Evolutionary conservation across 768 basidiomycete genomes (phyloP).

Genomic region (Leccinum rimulosum): DNA sequence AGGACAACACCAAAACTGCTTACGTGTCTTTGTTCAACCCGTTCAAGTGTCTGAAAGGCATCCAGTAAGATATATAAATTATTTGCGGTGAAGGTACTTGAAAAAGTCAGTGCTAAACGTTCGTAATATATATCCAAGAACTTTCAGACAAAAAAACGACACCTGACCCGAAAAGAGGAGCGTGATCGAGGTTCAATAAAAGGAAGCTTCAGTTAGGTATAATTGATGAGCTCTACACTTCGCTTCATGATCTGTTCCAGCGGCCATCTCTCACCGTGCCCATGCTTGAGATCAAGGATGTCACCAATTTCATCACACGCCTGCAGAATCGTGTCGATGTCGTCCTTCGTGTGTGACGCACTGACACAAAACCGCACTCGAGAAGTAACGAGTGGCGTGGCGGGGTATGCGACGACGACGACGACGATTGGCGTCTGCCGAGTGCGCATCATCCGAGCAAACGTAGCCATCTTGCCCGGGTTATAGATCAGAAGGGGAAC

Average conservation of each 20-base stretch:
- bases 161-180: constrained; percentile 1
- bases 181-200: constrained; percentile 1
- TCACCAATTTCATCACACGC: constrained; percentile 94
- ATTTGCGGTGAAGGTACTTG: constrained; percentile 25
- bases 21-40: not conserved
- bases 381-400: constrained; percentile 83
- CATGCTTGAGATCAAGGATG: constrained; percentile 86
- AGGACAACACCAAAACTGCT: not conserved
- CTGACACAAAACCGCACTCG: constrained; percentile 94
- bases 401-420: constrained; percentile 89
- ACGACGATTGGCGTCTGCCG: constrained; percentile 79
- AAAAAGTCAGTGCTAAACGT: constrained; percentile 11
- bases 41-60: constrained; percentile 8
- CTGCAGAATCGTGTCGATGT: constrained; percentile 79
- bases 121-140: constrained; percentile 26
- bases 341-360: constrained; percentile 95
- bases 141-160: constrained; percentile 4
- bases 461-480: constrained; percentile 90
- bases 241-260: constrained; percentile 68
- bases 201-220: constrained; percentile 15
- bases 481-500: constrained; percentile 91
- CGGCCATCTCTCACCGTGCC: constrained; percentile 67
- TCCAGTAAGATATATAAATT: constrained; percentile 25
- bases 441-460: constrained; percentile 82
- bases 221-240: constrained; percentile 72